Evolutionary conservation across 2,329 filamentous ascomycete species (phyloP).

Genomic region (Verticillium albo-atrum): DNA sequence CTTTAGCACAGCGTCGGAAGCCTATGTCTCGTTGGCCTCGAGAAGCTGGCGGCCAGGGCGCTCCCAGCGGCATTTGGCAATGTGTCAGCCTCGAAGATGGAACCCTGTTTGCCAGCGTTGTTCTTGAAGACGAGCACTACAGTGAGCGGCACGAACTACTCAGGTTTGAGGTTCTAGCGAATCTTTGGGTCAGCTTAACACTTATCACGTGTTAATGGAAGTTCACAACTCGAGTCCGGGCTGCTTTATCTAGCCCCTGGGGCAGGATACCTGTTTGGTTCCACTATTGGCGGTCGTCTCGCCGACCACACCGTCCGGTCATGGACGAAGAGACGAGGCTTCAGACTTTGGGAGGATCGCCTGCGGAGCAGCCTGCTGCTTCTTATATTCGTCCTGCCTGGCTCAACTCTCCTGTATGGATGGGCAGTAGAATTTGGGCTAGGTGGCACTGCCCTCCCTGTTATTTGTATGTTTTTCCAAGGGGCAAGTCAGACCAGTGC

Average conservation of each 20-base stretch:
- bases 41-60: too few species aligned
- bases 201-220: too few species aligned
- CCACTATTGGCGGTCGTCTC: constrained; percentile 55
- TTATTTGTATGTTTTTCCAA: constrained; percentile 64
- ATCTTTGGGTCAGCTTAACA: too few species aligned
- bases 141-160: too few species aligned
- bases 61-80: too few species aligned
- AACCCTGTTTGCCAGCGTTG: too few species aligned
- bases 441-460: constrained; percentile 38
- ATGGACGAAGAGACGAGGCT: constrained; percentile 37
- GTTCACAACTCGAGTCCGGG: too few species aligned
- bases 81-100: too few species aligned
- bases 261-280: constrained; percentile 59
- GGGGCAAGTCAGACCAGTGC: constrained; percentile 66
- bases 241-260: constrained; percentile 69
- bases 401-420: constrained; percentile 59
- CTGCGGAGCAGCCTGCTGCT: constrained; percentile 55
- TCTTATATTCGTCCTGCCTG: constrained; percentile 52
- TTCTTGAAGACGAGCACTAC: too few species aligned
- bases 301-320: constrained; percentile 33
- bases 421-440: constrained; percentile 44
- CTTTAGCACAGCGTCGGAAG: too few species aligned
- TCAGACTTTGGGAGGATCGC: constrained; percentile 64
- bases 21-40: too few species aligned
- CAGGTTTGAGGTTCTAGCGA: too few species aligned